These are phyloP conservation scores for Asterophora parasitica DNA, from an alignment of 768 basidiomycete genomes.

Conservation along the genomic window DNA sequence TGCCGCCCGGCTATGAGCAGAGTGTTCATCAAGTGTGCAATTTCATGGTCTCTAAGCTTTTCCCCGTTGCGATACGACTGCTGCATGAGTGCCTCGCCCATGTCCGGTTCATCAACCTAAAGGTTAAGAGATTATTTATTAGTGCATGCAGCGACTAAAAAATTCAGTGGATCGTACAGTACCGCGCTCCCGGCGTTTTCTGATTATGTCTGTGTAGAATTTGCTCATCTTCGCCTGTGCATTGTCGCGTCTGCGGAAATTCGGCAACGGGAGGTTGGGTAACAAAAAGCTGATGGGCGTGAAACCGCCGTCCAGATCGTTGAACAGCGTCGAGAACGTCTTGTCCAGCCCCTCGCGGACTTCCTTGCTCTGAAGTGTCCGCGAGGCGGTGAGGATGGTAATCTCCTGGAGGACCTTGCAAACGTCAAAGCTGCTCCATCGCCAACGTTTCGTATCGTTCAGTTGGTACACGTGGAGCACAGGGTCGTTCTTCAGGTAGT, in stretches of 20 bases:
- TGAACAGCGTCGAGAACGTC: no score
- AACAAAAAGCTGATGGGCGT: conserved; percentile 94
- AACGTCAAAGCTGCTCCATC: conserved; percentile 75
- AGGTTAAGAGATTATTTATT: no score
- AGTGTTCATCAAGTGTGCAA: conserved; percentile 98
- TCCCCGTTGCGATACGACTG: conserved; percentile 83
- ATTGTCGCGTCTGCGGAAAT: no score
- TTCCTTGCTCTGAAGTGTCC: conserved; percentile 91
- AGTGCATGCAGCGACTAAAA: no score
- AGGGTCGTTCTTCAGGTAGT: conserved; percentile 59
- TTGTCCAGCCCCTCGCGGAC: conserved; percentile 71
- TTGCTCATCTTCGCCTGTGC: conserved; percentile 91
- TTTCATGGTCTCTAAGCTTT: conserved; percentile 77
- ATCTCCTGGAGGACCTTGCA: conserved; percentile 75
- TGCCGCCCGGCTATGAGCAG: conserved; percentile 99
- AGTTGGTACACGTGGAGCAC: conserved; percentile 58
- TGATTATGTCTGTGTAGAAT: conserved; percentile 86
- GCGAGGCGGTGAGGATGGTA: conserved; percentile 90
- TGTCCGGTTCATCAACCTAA: conserved; percentile 68
- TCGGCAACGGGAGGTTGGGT: no score
- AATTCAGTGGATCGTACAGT: conserved; percentile 42
- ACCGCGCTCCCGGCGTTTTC: conserved; percentile 55
- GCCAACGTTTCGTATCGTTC: no score
- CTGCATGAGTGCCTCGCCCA: conserved; percentile 85
- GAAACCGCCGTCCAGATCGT: conserved; percentile 92